phyloP scores from a whole-genome alignment of 23 red algal genomes.

The Agarophyton chilense region DNA sequence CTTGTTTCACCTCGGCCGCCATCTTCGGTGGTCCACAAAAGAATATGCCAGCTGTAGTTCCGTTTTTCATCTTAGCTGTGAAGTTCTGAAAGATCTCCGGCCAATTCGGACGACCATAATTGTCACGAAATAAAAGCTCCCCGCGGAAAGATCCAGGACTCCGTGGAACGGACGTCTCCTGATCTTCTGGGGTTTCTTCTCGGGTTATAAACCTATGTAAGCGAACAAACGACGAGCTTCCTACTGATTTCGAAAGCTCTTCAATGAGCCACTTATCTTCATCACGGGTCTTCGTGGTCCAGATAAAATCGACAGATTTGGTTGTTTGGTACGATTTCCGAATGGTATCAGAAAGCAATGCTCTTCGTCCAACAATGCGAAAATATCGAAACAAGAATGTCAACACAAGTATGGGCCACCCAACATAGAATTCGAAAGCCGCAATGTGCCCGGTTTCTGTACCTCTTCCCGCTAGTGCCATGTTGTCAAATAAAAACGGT shows the following conservation, averaged over 20 bases:
- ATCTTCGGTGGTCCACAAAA: conserved; percentile 64
- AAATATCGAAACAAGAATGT: conserved; percentile 40
- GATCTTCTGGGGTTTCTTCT: not conserved
- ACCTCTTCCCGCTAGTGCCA: conserved; percentile 23
- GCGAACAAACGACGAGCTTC: conserved; percentile 21
- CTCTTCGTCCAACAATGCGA: conserved; percentile 28
- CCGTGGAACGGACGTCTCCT: not conserved
- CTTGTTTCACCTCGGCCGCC: conserved; percentile 29
- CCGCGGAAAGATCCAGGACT: not conserved
- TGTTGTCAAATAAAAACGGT: not conserved
- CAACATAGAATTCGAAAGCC: conserved; percentile 1
- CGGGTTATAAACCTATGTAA: conserved; percentile 73
- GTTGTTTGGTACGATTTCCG: conserved; percentile 27
- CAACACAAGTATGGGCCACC: conserved; percentile 39
- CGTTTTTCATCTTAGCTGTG: conserved; percentile 36
- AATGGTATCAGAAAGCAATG: conserved; percentile 40
- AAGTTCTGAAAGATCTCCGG: conserved; percentile 10
- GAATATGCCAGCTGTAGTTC: conserved; percentile 50
- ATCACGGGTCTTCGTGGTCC: conserved; percentile 47
- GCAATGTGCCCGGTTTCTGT: conserved; percentile 3
- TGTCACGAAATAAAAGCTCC: conserved; percentile 10
- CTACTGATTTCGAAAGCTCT: conserved; percentile 44
- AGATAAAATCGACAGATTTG: conserved; percentile 70
- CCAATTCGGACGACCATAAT: conserved; percentile 27
- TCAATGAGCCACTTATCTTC: conserved; percentile 65